These are phyloP conservation scores for Trichoderma asperellum DNA, from an alignment of 2,329 filamentous ascomycete genomes.

Conservation along the genomic window DNA sequence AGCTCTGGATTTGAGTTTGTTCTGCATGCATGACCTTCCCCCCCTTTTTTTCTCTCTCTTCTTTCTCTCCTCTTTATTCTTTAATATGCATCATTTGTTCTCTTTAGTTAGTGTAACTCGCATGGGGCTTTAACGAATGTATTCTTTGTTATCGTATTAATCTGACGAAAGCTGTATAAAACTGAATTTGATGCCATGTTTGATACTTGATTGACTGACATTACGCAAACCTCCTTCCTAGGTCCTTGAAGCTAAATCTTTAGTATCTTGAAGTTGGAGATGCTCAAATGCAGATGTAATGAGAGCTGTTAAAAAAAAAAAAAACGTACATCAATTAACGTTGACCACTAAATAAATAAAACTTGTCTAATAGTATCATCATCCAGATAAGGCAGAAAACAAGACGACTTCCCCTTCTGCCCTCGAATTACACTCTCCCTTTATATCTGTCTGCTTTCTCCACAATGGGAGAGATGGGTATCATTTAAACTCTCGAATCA, in stretches of 20 bases:
- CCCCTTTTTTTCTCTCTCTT: neutral
- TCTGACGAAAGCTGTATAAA: neutral
- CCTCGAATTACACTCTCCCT: neutral
- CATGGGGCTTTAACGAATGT: neutral
- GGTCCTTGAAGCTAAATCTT: neutral
- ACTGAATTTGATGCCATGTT: neutral
- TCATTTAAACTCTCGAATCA: slow-evolving; percentile 17
- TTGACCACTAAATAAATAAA: neutral
- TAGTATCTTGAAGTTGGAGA: neutral
- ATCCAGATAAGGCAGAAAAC: neutral
- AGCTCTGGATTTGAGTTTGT: slow-evolving; percentile 2
- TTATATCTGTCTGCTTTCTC: neutral
- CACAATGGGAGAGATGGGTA: slow-evolving; percentile 12
- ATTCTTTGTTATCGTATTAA: neutral
- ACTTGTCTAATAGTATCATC: neutral
- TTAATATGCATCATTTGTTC: neutral
- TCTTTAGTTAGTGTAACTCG: neutral
- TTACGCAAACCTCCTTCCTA: neutral
- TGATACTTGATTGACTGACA: neutral
- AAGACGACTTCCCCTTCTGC: neutral
- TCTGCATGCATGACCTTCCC: neutral
- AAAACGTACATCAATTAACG: neutral
- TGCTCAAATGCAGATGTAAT: neutral
- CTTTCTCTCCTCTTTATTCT: neutral
- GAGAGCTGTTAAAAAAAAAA: no score